Evolutionary conservation across 2,329 filamentous ascomycete species (phyloP).

Genomic region (Aureobasidium uvarum): DNA sequence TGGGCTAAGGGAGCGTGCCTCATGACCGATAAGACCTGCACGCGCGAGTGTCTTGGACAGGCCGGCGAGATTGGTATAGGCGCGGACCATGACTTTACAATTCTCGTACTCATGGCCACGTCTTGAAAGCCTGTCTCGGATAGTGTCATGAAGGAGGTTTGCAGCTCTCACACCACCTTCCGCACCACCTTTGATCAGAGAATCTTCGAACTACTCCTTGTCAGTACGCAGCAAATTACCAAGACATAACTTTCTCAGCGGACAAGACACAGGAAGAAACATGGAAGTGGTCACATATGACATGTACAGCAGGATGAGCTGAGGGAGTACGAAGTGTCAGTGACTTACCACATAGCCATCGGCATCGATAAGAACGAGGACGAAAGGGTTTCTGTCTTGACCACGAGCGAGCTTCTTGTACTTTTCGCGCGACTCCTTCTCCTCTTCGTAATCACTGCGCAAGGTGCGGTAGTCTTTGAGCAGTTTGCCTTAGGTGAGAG

Average conservation of each 20-base stretch:
- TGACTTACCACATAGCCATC: constrained; percentile 51
- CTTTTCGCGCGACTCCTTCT: constrained; percentile 53
- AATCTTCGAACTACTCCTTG: constrained; percentile 34
- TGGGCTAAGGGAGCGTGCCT: constrained; percentile 53
- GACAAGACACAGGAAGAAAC: not conserved
- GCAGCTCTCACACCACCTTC: constrained; percentile 59
- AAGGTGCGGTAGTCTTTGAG: constrained; percentile 56
- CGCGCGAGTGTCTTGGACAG: constrained; percentile 50
- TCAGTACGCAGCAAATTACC: not conserved
- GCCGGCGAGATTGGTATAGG: constrained; percentile 49
- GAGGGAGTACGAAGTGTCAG: not conserved
- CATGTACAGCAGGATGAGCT: not conserved
- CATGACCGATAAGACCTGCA: constrained; percentile 51
- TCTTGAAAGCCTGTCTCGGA: constrained; percentile 51
- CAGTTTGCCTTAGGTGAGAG: constrained; percentile 47
- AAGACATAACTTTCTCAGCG: not conserved
- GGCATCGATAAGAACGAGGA: constrained; percentile 61
- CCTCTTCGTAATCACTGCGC: constrained; percentile 59
- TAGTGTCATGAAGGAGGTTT: constrained; percentile 52
- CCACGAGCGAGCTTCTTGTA: constrained; percentile 54
- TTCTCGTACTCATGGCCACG: constrained; percentile 48
- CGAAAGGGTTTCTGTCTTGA: constrained; percentile 56
- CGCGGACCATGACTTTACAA: constrained; percentile 52
- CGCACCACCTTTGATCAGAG: constrained; percentile 34
- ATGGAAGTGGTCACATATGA: constrained; percentile 30